Evolutionary conservation across 2,329 filamentous ascomycete species (phyloP), one percentile per base, ranked within the genome.

Genomic region (Hypoxylon sp.): DNA sequence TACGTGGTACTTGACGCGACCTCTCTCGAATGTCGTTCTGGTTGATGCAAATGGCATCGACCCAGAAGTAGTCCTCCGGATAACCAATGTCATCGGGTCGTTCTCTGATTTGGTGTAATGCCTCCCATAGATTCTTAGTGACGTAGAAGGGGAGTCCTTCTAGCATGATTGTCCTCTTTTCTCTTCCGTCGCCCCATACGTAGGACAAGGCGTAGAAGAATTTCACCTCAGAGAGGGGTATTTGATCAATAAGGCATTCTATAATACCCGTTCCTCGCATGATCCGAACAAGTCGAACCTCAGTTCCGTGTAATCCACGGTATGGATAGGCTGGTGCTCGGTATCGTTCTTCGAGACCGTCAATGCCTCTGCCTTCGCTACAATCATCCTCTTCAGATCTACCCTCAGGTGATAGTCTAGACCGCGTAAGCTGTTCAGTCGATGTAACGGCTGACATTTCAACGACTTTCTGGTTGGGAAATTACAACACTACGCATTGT

Each of bases 31-130:
- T 0, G 24, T 72, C 59, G 0, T 54, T 22, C 28, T 72, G 70
- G 22, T 72, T 68, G 19, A 72, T 65, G n/a, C 70, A 71, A 11
- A 72, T 65, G 0, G 70, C 68, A 32, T 72, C 70, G 22, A 69
- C 30, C 70, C 70, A 72, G 50, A 59, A 67, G 20, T 68, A 64
- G 20, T 55, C 51, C 32, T 46, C 20, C 22, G 47, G 50, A 32
- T 62, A 20, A 32, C 56, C 51, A 20, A 65, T 0, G 7, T 62
- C 59, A 24, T 46, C n/a, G 46, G 59, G 56, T 1, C 19, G 30
- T 59, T 62, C 19, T 39, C 59, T 64, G 22, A 65, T 50, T 32
- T 56, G 63, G n/a, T 65, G 30, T 28, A 71, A 19, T 8, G 58
- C 64, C 20, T 43, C 52, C 4, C 58, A 56, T 2, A 68, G 34